Conservation (phyloP, 805 yeast genomes). For the Dipodascopsis uninucleata region DNA sequence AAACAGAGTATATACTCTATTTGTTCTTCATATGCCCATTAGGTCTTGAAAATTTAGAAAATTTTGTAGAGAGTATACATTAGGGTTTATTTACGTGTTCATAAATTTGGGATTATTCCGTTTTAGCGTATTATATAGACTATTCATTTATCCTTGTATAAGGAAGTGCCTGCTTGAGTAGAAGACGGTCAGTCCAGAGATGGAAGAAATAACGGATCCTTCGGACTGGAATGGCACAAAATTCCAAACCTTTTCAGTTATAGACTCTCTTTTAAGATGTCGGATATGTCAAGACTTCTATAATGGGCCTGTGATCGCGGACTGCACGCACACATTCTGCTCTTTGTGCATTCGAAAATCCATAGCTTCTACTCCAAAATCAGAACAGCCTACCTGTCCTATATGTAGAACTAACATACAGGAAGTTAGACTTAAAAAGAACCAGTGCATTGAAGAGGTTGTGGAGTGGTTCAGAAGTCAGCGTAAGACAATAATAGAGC, state of each 20-base stretch:
- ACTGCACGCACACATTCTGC: constrained; percentile 87
- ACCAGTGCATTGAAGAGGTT: constrained; percentile 67
- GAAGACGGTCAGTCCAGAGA: no score
- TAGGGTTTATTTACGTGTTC: no score
- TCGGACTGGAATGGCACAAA: constrained; percentile 60
- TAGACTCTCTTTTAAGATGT: constrained; percentile 75
- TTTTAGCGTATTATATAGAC: no score
- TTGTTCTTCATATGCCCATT: no score
- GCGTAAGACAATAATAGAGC: constrained; percentile 42
- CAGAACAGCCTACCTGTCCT: constrained; percentile 60
- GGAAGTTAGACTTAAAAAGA: constrained; percentile 66
- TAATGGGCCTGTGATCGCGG: constrained; percentile 73
- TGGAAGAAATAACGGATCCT: constrained; percentile 55
- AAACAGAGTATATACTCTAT: no score
- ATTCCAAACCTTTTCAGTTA: constrained; percentile 53
- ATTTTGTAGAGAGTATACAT: no score
- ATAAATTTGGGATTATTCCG: no score
- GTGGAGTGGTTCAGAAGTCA: constrained; percentile 50
- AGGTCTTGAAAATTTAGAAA: no score
- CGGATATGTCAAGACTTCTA: constrained; percentile 83
- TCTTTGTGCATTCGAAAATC: constrained; percentile 78
- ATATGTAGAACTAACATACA: constrained; percentile 66
- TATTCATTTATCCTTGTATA: no score
- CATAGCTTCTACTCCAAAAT: constrained; percentile 41
- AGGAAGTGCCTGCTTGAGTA: no score